Base-by-base conservation (phyloP, 2,329 filamentous ascomycete species). In the Nemania sp. region DNA sequence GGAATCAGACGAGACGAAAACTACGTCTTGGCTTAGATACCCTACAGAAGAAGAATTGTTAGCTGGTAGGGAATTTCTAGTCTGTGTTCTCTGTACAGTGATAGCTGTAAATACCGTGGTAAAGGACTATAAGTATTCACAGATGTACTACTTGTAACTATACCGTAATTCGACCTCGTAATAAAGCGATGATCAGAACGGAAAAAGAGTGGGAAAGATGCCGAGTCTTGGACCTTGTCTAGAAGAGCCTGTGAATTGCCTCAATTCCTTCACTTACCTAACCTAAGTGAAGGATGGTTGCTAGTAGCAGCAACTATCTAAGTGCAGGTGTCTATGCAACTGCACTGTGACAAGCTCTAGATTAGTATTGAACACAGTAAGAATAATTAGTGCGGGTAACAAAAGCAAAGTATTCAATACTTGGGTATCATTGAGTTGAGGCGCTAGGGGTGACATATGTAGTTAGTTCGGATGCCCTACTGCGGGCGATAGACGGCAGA, bases 161-260 rank as follows among this genome's bases (percentile, higher is more conserved):
- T 43, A 18, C 24, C 13, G 27, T 45, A 29, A 49, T 41, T 57
- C 15, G 43, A 6, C 41, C 38, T 52, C 20, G 26, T 53, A 41
- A 55, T 56, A 56, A 22, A 49, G 62, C 49, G 64, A 57, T 62
- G 64, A 67, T 67, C 64, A 67, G 54, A 35, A 63, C 64, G 59
- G 59, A 55, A 54, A 5, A 45, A 20, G 41, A 54, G 35, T 38
- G 47, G 63, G 24, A 29, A 49, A 58, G 47, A 67, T 63, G 64
- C 64, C 59, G 64, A 63, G 27, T 58, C 52, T 45, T 45, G 41
- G 24, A 43, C 32, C 45, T 52, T 35, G 56, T 59, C 47, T 29
- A 45, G 41, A 45, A 20, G 41, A 45, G 41, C 41, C 41, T 45
- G 18, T 45, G 15, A 45, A 15, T 3, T 45, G 15, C 41, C 41